phyloP scores from a whole-genome alignment of 2,329 filamentous ascomycete genomes.

The Aspergillus quadricinctus region DNA sequence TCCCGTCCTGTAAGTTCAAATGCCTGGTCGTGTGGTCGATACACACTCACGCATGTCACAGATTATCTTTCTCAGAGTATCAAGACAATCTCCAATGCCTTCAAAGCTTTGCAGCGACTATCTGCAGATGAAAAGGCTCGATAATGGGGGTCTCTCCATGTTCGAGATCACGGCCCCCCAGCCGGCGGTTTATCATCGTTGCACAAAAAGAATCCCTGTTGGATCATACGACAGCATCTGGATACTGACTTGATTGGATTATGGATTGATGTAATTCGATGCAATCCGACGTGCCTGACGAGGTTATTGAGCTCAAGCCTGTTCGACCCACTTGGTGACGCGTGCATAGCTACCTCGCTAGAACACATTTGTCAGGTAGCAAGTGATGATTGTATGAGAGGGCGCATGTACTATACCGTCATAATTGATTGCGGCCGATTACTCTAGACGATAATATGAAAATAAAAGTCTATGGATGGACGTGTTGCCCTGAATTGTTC shows the following conservation, averaged over 20 bases:
- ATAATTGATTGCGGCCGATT: background rate
- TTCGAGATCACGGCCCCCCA: conserved; percentile 3
- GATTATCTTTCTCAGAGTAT: conserved; percentile 32
- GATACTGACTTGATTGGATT: background rate
- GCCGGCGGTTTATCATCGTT: background rate
- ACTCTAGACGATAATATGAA: background rate
- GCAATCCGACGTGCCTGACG: background rate
- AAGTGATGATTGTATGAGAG: background rate
- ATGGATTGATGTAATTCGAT: background rate
- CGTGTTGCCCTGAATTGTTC: background rate
- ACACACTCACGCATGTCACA: conserved; percentile 11
- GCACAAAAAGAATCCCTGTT: too few species aligned
- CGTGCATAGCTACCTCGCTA: background rate
- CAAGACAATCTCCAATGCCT: conserved; percentile 25
- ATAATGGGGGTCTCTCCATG: conserved; percentile 9
- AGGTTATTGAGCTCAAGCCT: background rate
- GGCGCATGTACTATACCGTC: background rate
- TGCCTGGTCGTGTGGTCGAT: background rate
- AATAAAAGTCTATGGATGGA: background rate
- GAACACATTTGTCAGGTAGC: background rate
- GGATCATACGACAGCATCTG: background rate
- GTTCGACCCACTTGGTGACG: background rate
- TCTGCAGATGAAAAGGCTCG: conserved; percentile 23
- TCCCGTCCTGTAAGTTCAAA: conserved; percentile 50
- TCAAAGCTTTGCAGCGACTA: conserved; percentile 20